phyloP scores from a whole-genome alignment of 139 green algal genomes.

The Nannochloris sp. region DNA sequence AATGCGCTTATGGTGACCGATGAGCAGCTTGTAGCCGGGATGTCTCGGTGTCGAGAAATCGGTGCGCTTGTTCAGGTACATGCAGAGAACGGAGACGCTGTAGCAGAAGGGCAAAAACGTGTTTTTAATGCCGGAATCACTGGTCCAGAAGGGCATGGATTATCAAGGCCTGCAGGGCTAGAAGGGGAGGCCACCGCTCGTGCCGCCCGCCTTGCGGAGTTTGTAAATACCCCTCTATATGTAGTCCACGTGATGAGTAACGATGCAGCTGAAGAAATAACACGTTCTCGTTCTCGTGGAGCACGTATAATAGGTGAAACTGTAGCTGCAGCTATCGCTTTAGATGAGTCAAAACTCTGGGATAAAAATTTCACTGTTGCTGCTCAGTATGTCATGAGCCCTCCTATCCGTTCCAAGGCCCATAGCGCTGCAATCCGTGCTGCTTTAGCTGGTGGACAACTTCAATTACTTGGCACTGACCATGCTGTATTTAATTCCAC shows the following conservation, averaged over 20 bases:
- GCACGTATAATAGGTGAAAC: slow-evolving; percentile 67
- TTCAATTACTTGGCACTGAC: slow-evolving; percentile 71
- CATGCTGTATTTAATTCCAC: slow-evolving; percentile 87
- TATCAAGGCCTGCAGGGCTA: slow-evolving; percentile 72
- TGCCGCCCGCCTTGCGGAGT: slow-evolving; percentile 73
- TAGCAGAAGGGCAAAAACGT: slow-evolving; percentile 60
- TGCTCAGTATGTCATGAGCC: slow-evolving; percentile 86
- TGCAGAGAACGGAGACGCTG: slow-evolving; percentile 86
- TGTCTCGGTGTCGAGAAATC: slow-evolving; percentile 74
- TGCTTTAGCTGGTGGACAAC: slow-evolving; percentile 32
- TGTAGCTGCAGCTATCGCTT: slow-evolving; percentile 63
- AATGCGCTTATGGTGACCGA: slow-evolving; percentile 56
- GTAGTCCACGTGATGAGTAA: slow-evolving; percentile 95
- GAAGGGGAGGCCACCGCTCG: slow-evolving; percentile 85
- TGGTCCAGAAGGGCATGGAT: slow-evolving; percentile 78
- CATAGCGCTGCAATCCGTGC: slow-evolving; percentile 29
- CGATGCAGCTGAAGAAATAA: slow-evolving; percentile 71
- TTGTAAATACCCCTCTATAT: slow-evolving; percentile 84
- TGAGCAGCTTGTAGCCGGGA: slow-evolving; percentile 72
- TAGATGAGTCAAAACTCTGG: slow-evolving; percentile 71
- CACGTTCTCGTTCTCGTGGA: slow-evolving; percentile 21
- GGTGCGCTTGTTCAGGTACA: slow-evolving; percentile 83
- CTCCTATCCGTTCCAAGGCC: slow-evolving; percentile 66
- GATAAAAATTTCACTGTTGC: slow-evolving; percentile 68
- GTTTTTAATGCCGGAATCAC: slow-evolving; percentile 62